Evolutionary conservation across 1,284 basidiomycete genomes (phyloP).

Genomic region (Heterobasidion parviporum): DNA sequence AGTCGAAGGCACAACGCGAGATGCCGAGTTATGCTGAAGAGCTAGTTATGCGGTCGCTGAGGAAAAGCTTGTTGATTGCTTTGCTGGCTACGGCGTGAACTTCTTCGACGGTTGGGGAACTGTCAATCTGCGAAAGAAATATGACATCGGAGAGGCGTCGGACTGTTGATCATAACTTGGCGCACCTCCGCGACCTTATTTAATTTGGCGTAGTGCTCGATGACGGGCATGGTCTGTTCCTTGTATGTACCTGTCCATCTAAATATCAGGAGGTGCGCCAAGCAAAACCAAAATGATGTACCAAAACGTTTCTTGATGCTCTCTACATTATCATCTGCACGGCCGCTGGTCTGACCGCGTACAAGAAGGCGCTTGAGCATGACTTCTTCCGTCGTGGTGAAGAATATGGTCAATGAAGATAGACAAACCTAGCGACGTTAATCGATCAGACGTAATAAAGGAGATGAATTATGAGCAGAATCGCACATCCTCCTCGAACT

Average conservation of each 20-base stretch:
- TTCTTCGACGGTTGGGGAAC: slow-evolving; percentile 63
- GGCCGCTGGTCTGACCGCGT: slow-evolving; percentile 88
- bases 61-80: slow-evolving; percentile 39
- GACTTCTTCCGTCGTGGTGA: slow-evolving; percentile 83
- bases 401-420: slow-evolving; percentile 80
- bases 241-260: slow-evolving; percentile 70
- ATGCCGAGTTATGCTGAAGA: slow-evolving; percentile 12
- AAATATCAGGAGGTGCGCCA: slow-evolving; percentile 1
- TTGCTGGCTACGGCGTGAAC: slow-evolving; percentile 59
- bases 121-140: slow-evolving; percentile 55
- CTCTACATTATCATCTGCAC: slow-evolving; percentile 94
- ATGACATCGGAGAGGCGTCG: not conserved
- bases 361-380: slow-evolving; percentile 85
- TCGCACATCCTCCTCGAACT: slow-evolving; percentile 84
- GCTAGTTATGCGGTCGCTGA: slow-evolving; percentile 18
- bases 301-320: slow-evolving; percentile 96
- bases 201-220: slow-evolving; percentile 71
- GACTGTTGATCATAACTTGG: slow-evolving; percentile 4
- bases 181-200: slow-evolving; percentile 78
- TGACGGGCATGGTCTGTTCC: slow-evolving; percentile 94
- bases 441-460: too few species aligned
- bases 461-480: not conserved
- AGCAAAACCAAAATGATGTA: slow-evolving; percentile 28
- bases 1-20: too few species aligned
- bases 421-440: slow-evolving; percentile 56